Conservation (phyloP, 257 asterid species). For the Nicotiana tomentosiformis region DNA sequence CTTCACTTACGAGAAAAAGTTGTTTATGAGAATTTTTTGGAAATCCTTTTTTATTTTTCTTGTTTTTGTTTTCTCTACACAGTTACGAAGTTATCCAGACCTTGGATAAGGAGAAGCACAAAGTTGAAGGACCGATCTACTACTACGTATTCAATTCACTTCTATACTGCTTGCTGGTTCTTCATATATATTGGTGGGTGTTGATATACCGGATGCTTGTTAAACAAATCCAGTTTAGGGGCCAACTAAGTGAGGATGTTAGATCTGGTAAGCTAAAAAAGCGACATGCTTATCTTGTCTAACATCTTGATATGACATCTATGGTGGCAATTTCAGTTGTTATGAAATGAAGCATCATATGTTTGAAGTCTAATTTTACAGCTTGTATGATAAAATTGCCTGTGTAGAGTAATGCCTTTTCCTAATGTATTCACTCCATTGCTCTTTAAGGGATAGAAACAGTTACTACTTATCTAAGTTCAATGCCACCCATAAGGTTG, state of each 20-base stretch:
- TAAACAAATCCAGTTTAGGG: constrained; percentile 19
- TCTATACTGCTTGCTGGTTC: constrained; percentile 24
- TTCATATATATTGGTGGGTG: constrained; percentile 28
- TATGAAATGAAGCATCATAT: too few relatives aligned
- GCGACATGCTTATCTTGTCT: too few relatives aligned
- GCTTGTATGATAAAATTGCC: background rate
- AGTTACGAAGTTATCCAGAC: constrained; percentile 21
- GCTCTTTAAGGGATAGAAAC: background rate
- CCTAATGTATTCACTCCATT: background rate
- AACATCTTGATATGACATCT: too few relatives aligned
- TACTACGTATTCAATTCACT: constrained; percentile 22
- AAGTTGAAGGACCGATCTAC: background rate
- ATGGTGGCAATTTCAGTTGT: too few relatives aligned
- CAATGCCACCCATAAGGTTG: too few relatives aligned
- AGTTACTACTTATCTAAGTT: background rate
- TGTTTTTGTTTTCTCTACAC: background rate
- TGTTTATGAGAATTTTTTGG: background rate
- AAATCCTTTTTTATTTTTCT: too few relatives aligned
- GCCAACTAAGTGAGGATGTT: constrained; percentile 26
- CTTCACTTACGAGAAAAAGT: background rate
- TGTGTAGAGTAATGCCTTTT: background rate
- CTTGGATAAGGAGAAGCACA: constrained; percentile 3
- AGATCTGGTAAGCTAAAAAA: constrained; percentile 26
- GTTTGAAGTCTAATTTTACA: too few relatives aligned
- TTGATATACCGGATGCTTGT: constrained; percentile 18